These are phyloP conservation scores for Aspergillus fumigatiaffinis DNA, from an alignment of 2,329 filamentous ascomycete species.

Conservation along the genomic window DNA sequence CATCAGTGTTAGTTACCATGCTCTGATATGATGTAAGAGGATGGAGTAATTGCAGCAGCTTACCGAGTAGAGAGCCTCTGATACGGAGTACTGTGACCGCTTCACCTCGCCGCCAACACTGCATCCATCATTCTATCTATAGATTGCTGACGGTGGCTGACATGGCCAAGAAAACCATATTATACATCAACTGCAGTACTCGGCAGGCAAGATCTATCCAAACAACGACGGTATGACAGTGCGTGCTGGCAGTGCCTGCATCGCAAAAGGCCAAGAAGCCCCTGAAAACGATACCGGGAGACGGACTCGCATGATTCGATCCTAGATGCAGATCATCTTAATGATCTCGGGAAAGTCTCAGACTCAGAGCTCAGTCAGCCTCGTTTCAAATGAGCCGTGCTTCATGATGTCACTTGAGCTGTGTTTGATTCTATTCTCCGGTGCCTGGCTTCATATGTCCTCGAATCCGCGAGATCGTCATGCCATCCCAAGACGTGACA, in stretches of 20 bases:
- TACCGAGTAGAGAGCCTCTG: background rate
- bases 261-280: background rate
- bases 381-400: background rate
- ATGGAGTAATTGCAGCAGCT: background rate
- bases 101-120: background rate
- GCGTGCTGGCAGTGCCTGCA: background rate
- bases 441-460: background rate
- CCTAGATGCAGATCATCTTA: background rate
- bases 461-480: background rate
- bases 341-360: background rate
- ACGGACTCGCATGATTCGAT: background rate
- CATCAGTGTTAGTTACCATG: background rate
- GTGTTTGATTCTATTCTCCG: background rate
- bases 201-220: background rate
- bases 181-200: background rate
- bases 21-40: background rate
- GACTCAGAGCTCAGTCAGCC: background rate
- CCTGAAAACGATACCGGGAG: background rate
- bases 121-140: background rate
- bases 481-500: background rate
- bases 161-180: no score
- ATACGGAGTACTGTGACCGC: no score
- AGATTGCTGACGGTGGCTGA: background rate
- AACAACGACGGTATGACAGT: background rate
- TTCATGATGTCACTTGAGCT: background rate